Conservation (phyloP, 495 filamentous ascomycete genomes). For the Tetracladium marchalianum region DNA sequence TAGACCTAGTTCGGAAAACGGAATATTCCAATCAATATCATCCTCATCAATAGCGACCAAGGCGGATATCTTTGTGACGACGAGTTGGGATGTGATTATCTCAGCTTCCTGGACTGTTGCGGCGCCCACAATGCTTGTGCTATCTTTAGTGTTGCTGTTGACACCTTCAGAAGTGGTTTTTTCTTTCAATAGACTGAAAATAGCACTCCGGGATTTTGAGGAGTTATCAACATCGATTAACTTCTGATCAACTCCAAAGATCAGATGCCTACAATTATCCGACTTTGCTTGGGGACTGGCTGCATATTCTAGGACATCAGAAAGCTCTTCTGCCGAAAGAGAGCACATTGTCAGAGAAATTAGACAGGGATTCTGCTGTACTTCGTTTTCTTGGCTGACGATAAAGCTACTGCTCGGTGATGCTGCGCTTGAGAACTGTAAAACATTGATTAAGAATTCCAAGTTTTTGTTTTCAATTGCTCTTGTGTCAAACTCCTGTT, state of each 20-base stretch:
- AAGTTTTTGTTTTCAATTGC: too few species aligned
- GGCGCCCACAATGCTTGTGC: not conserved
- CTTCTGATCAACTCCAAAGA: conserved; percentile 6
- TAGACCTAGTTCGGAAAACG: conserved; percentile 35
- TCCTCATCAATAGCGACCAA: conserved; percentile 11
- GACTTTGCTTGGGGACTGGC: not conserved
- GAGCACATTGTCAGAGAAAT: too few species aligned
- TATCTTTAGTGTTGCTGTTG: not conserved
- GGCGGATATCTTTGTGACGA: conserved; percentile 8
- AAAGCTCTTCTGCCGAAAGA: not conserved
- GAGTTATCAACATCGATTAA: not conserved
- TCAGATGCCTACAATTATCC: conserved; percentile 1
- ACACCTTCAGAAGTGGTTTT: not conserved
- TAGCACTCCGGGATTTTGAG: conserved; percentile 4
- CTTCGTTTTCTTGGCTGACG: too few species aligned
- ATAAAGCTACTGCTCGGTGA: too few species aligned
- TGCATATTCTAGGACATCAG: conserved; percentile 2
- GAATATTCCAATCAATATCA: conserved; percentile 18
- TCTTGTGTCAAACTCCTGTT: too few species aligned
- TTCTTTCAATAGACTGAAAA: not conserved
- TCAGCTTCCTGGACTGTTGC: conserved; percentile 1
- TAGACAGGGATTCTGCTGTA: too few species aligned
- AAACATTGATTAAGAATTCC: too few species aligned
- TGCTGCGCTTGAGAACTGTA: too few species aligned
- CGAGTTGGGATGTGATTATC: conserved; percentile 1